Percentiles rank a stretch among this genome's conserved stretches.
Conservation (phyloP, 2,329 filamentous ascomycete genomes). For the Venturia pyrina region DNA sequence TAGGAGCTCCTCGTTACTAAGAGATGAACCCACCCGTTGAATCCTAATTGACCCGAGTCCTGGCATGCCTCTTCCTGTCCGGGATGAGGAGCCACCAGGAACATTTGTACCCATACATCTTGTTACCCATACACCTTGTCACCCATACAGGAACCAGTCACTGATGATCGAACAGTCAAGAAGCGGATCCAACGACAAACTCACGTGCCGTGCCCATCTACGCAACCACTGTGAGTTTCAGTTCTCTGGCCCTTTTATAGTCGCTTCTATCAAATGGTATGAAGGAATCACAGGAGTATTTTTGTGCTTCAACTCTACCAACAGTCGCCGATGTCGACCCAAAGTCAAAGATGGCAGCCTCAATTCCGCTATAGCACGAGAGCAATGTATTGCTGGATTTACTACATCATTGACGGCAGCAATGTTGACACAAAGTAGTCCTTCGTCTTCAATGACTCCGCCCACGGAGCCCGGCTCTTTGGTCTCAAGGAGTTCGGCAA, state of each 20-base stretch:
- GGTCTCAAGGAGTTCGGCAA: conserved; percentile 95
- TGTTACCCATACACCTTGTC: neutral
- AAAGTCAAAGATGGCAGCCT: no score
- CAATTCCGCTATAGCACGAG: no score
- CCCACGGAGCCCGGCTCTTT: conserved; percentile 88
- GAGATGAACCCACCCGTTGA: neutral
- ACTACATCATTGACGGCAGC: neutral
- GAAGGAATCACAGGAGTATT: no score
- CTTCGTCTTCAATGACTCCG: conserved; percentile 90
- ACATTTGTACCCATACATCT: neutral
- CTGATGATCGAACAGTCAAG: conserved; percentile 46
- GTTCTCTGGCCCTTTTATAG: no score
- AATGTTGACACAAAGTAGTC: conserved; percentile 44
- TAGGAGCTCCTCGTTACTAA: neutral
- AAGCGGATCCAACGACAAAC: conserved; percentile 71
- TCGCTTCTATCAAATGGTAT: no score
- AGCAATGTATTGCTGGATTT: no score
- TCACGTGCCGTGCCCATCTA: conserved; percentile 92
- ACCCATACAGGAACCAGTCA: conserved; percentile 14
- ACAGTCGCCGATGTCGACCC: no score
- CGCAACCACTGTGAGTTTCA: conserved; percentile 58
- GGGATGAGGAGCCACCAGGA: neutral
- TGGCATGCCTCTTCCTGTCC: neutral
- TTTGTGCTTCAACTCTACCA: no score
- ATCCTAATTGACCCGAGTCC: neutral